Evolutionary conservation across 306 rosid species (phyloP).

Genomic region (Quercus glauca): DNA sequence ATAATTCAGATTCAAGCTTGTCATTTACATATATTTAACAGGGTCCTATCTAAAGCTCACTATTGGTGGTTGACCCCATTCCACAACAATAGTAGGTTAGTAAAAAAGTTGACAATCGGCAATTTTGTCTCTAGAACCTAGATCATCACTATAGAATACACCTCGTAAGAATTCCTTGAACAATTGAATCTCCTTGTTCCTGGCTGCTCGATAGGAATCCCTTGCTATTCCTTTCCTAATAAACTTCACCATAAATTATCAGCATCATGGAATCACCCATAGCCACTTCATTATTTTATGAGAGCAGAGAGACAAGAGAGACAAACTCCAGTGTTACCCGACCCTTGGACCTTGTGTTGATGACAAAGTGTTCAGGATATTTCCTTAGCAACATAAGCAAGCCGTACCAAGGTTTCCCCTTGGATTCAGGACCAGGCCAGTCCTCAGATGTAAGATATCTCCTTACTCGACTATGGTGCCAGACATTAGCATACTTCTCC

Average conservation of each 20-base stretch:
- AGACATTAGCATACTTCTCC: constrained; percentile 68
- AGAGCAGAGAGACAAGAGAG: constrained; percentile 88
- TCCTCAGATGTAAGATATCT: constrained; percentile 87
- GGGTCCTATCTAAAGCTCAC: neutral
- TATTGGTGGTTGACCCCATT: neutral
- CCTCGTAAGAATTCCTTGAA: too few species aligned
- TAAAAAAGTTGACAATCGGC: neutral
- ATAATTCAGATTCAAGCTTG: neutral
- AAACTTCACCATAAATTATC: constrained; percentile 4
- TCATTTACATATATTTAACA: constrained; percentile 3
- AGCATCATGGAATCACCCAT: neutral
- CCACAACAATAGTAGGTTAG: neutral
- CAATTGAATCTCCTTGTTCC: too few species aligned
- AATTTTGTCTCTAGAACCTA: neutral
- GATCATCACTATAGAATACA: too few species aligned
- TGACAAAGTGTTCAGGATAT: constrained; percentile 97
- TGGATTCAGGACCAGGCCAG: constrained; percentile 86
- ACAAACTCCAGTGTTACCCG: constrained; percentile 80
- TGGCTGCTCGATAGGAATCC: too few species aligned
- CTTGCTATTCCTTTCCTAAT: neutral
- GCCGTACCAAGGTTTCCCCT: constrained; percentile 97
- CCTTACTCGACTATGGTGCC: constrained; percentile 90
- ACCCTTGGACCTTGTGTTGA: constrained; percentile 95
- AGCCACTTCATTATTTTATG: constrained; percentile 30
- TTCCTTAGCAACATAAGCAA: constrained; percentile 89